Conservation (phyloP, 2,329 filamentous ascomycete genomes). For the Canariomyces notabilis region DNA sequence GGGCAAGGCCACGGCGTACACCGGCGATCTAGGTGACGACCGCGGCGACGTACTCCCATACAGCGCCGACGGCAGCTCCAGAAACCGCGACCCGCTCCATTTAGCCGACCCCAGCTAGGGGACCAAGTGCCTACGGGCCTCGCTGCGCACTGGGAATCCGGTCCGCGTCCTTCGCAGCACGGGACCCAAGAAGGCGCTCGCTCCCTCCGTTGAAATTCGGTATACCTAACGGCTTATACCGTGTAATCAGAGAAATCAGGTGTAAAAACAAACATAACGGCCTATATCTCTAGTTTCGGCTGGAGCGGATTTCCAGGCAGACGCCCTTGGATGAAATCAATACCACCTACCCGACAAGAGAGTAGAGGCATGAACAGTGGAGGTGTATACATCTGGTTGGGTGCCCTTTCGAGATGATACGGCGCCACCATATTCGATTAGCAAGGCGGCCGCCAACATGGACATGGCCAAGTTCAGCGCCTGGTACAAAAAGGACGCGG, state of each 20-base stretch:
- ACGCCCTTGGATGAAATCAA: too few species aligned
- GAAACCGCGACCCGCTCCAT: constrained; percentile 11
- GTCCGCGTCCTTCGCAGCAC: constrained; percentile 31
- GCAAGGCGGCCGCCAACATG: too few species aligned
- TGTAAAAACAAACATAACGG: constrained; percentile 21
- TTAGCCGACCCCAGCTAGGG: background rate
- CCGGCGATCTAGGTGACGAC: constrained; percentile 26
- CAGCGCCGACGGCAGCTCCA: constrained; percentile 21
- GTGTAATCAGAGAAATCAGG: constrained; percentile 12
- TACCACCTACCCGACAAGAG: too few species aligned
- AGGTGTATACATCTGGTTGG: too few species aligned
- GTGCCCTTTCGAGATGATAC: too few species aligned
- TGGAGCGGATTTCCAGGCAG: too few species aligned
- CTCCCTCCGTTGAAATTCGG: constrained; percentile 29
- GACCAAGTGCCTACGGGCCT: constrained; percentile 23
- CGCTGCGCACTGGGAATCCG: constrained; percentile 10
- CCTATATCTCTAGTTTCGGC: too few species aligned
- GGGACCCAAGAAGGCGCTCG: background rate
- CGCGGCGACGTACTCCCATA: constrained; percentile 24
- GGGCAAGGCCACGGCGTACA: constrained; percentile 21
- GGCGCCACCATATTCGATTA: too few species aligned
- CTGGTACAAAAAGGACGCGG: too few species aligned
- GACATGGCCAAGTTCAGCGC: too few species aligned
- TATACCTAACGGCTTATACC: constrained; percentile 37
- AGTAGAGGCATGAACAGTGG: too few species aligned